phyloP scores from a whole-genome alignment of 2,329 filamentous ascomycete species.

The Ambrosiella xylebori region DNA sequence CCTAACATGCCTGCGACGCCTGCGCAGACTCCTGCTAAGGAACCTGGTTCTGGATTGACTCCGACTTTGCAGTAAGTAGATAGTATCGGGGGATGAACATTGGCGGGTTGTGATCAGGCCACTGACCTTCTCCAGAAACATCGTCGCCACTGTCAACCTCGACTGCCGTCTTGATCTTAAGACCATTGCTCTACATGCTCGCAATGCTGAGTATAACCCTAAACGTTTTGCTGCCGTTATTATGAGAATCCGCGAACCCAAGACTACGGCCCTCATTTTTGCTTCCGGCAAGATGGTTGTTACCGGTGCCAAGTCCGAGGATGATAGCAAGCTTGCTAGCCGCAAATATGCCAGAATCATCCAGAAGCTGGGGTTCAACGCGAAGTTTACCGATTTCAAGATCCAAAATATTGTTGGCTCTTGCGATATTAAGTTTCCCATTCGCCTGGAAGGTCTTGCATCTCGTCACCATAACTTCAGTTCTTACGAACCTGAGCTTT shows the following conservation, averaged over 20 bases:
- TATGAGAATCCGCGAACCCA: conserved; percentile 98
- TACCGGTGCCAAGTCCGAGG: conserved; percentile 92
- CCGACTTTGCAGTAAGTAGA: conserved; percentile 93
- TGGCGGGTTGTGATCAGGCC: conserved; percentile 18
- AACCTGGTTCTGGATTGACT: conserved; percentile 70
- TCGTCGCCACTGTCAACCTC: conserved; percentile 96
- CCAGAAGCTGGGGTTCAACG: conserved; percentile 98
- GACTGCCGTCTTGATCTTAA: conserved; percentile 95
- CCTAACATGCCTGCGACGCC: conserved; percentile 81
- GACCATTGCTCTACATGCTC: conserved; percentile 94
- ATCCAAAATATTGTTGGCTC: conserved; percentile 99
- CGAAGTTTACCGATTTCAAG: conserved; percentile 99
- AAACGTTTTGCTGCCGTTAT: conserved; percentile 99
- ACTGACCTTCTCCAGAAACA: conserved; percentile 63
- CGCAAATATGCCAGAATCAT: conserved; percentile 98
- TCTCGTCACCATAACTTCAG: conserved; percentile 98
- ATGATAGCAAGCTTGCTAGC: conserved; percentile 90
- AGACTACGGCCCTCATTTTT: conserved; percentile 96
- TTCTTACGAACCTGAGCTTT: conserved; percentile 95
- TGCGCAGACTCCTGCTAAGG: conserved; percentile 72
- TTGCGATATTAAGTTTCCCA: conserved; percentile 98
- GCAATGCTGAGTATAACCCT: conserved; percentile 97
- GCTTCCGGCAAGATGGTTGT: conserved; percentile 99
- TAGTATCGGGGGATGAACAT: conserved; percentile 16
- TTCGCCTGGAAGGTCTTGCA: conserved; percentile 86